phyloP scores from a whole-genome alignment of 2,329 filamentous ascomycete species.

The Arthrinium phaeospermum region DNA sequence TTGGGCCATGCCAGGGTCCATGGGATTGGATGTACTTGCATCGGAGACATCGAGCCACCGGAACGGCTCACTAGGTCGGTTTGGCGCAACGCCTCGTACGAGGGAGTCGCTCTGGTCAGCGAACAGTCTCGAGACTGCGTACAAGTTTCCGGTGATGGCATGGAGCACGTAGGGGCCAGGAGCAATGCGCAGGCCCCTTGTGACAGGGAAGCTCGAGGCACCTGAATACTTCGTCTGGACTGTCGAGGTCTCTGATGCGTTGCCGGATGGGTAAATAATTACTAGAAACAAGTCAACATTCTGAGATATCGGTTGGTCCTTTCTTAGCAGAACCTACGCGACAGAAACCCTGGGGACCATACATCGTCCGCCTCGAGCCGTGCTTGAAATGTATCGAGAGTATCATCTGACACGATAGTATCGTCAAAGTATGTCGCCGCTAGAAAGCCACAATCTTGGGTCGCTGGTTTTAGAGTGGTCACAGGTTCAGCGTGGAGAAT shows the following conservation, averaged over 20 bases:
- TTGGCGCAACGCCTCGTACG: constrained; percentile 23
- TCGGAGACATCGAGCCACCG: constrained; percentile 25
- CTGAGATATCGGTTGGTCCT: background rate
- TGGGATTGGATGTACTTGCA: constrained; percentile 7
- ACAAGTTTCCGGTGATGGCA: constrained; percentile 20
- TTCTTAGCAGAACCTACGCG: background rate
- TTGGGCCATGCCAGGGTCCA: background rate
- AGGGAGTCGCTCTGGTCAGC: constrained; percentile 27
- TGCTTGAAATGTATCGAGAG: background rate
- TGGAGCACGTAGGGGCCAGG: constrained; percentile 26
- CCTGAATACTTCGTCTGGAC: background rate
- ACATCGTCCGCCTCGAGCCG: background rate
- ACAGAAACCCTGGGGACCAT: constrained; percentile 2
- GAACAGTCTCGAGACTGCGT: constrained; percentile 23
- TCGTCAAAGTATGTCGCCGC: constrained; percentile 10
- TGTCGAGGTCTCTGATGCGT: background rate
- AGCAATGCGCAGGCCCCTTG: background rate
- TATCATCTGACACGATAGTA: too few relatives aligned
- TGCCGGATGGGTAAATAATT: background rate
- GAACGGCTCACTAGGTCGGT: background rate
- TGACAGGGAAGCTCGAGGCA: background rate
- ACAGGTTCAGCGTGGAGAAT: background rate
- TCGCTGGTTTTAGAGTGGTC: background rate
- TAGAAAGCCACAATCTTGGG: background rate
- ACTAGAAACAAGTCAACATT: background rate